Conservation (phyloP, 2,329 filamentous ascomycete genomes). For the Trichoderma asperellum region DNA sequence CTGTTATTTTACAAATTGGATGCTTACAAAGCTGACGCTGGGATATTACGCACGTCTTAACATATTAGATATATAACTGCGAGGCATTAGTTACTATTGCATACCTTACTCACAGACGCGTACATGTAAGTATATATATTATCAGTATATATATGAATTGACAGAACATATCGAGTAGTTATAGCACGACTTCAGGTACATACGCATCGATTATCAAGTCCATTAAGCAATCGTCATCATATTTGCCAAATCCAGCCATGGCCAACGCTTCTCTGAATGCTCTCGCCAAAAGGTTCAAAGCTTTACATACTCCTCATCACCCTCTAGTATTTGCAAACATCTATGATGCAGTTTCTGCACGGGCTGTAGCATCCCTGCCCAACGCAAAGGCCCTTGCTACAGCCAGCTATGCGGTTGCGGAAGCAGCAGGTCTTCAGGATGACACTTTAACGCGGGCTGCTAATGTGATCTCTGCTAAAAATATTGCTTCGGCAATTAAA, state of each 20-base stretch:
- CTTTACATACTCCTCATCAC: neutral
- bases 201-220: neutral
- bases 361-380: constrained; percentile 13
- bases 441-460: constrained; percentile 1
- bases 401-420: constrained; percentile 12
- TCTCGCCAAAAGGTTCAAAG: neutral
- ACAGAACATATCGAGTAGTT: neutral
- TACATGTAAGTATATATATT: neutral
- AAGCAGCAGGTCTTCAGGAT: constrained; percentile 13
- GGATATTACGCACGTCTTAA: neutral
- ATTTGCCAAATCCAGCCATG: neutral
- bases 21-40: neutral
- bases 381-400: constrained; percentile 18
- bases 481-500: constrained; percentile 8
- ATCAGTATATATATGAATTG: neutral
- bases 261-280: neutral
- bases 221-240: too few relatives aligned
- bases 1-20: neutral
- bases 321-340: constrained; percentile 10
- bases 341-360: constrained; percentile 8
- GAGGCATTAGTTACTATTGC: neutral
- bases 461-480: constrained; percentile 1
- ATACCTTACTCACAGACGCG: neutral
- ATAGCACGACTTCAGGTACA: neutral
- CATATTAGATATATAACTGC: neutral